Evolutionary conservation across 2,329 filamentous ascomycete species (phyloP), one percentile per base, ranked within the genome.

Genomic region (Hortaea sp.): DNA sequence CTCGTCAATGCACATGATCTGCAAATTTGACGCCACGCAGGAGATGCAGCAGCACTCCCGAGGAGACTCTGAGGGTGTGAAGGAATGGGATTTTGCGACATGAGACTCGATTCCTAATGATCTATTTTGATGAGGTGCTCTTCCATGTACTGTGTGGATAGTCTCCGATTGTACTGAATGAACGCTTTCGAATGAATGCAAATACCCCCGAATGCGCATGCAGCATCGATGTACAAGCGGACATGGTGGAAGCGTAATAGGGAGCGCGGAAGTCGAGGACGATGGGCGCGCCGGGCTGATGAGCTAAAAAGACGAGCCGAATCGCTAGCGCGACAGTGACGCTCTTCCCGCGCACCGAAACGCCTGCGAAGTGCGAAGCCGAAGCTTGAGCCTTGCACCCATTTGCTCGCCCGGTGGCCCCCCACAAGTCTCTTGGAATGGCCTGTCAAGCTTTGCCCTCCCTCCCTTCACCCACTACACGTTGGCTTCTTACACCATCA

Each of bases 171-270:
- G 7, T 4, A 1, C 43, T 40, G 9, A 7, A 10, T 45, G 27
- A n/a, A 28, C 2, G 35, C 51, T 52, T 41, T 50, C 40, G 12
- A 59, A 59, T 43, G 56, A 58, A 51, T 50, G 32, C 53, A 53
- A 55, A 59, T 34, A 58, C 44, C 41, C 51, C 39, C 10, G 37
- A 3, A 12, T 39, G 37, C 37, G 37, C 37, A 20, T 13, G 13
- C 9, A 7, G 13, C 7, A 27, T 13, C 37, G 37, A 7, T 12
- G 10, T 10, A 39, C 37, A 20, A 27, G 37, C 10, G 20, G 37
- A 13, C 37, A n/a, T 27, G 10, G 20, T 20, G 20, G 37, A 10
- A 27, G 13, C 10, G 13, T 27, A 39, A 39, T 39, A 27, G 10
- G 7, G 37, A 10, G 10, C 13, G 10, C 37, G 37, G 37, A n/a